Base-by-base conservation (phyloP, 2,329 filamentous ascomycete species). In the Fusarium anguioides region DNA sequence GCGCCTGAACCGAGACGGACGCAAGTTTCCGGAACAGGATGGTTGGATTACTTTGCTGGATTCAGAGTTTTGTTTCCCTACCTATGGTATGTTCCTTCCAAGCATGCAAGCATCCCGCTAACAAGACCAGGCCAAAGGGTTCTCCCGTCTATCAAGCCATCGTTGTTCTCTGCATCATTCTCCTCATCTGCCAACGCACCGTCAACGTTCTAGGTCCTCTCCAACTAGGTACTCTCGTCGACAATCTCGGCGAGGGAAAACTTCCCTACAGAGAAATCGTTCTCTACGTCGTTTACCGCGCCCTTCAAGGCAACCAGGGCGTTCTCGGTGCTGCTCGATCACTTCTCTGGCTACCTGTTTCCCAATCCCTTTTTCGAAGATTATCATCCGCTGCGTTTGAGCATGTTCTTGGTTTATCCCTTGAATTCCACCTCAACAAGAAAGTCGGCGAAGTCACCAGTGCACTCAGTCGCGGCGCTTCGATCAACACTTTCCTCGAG, bases 381-480 rank as follows among this genome's bases (percentile, higher is more conserved):
- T 72, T 84, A 3, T 81, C 81, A 0, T 76, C 70, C 2, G 81
- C 82, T 2, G 81, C 82, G 2, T 84, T 84, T 26, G 80, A 83
- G 53, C 82, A 84, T 45, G 81, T 84, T 0, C 68, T 83, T 5
- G 76, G 76, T 0, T 75, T 84, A 2, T 83, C 81, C 1, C 74
- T 85, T 11, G 82, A 85, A 12, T 85, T 85, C 41, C 83, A 85
- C 52, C 73, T 84, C 2, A 81, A 80, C 69, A 85, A 85, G 63
- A 78, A 81, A 39, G 80, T 82, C n/a, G 83, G 82, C 4, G 83
- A 85, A 69, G 81, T 85, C 10, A 81, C 82, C 5, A 84, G 80
- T 44, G 83, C 83, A 1, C 73, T 85, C 0, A 82, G 76, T 54
- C 81, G 82, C 46, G 83, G 83, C 5, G 78, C 77, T 8, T 78